These are phyloP conservation scores for Xylaria venustula DNA, from an alignment of 495 filamentous ascomycete genomes.

Conservation along the genomic window DNA sequence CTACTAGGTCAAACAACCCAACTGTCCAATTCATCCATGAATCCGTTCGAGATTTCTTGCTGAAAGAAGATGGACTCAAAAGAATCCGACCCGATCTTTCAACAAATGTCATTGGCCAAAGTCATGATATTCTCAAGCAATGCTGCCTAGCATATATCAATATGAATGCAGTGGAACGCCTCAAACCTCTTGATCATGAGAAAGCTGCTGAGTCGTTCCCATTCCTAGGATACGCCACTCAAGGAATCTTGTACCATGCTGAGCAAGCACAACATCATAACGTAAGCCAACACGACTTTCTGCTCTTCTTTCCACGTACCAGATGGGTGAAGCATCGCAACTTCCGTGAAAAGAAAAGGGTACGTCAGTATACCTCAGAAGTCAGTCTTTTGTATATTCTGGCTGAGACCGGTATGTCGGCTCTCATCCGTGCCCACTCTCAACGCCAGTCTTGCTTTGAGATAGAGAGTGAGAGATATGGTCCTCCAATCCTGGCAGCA, in stretches of 20 bases:
- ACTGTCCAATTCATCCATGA: slow-evolving; percentile 46
- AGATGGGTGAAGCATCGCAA: slow-evolving; percentile 43
- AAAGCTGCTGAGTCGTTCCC: slow-evolving; percentile 23
- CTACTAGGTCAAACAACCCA: slow-evolving; percentile 18
- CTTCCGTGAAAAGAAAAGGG: slow-evolving; percentile 10
- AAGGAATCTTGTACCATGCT: slow-evolving; percentile 44
- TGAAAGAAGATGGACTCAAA: slow-evolving; percentile 15
- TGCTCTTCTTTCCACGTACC: slow-evolving; percentile 31
- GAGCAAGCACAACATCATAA: slow-evolving; percentile 31
- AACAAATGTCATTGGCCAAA: slow-evolving; percentile 22
- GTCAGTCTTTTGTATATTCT: slow-evolving; percentile 48
- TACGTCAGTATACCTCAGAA: slow-evolving; percentile 30
- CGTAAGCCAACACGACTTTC: slow-evolving; percentile 37
- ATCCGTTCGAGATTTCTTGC: slow-evolving; percentile 39
- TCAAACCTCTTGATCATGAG: not conserved
- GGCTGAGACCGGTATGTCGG: slow-evolving; percentile 36
- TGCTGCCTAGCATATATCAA: slow-evolving; percentile 32
- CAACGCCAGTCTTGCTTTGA: slow-evolving; percentile 23
- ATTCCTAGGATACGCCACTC: slow-evolving; percentile 45
- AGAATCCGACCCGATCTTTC: slow-evolving; percentile 19
- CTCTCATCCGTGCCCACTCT: slow-evolving; percentile 36
- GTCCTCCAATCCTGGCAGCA: slow-evolving; percentile 45
- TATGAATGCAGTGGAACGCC: slow-evolving; percentile 18
- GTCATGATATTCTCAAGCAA: slow-evolving; percentile 36
- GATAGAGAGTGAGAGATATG: slow-evolving; percentile 36